Evolutionary conservation across 148 eudicot genomes (phyloP).

Genomic region (Nepenthes gracilis): DNA sequence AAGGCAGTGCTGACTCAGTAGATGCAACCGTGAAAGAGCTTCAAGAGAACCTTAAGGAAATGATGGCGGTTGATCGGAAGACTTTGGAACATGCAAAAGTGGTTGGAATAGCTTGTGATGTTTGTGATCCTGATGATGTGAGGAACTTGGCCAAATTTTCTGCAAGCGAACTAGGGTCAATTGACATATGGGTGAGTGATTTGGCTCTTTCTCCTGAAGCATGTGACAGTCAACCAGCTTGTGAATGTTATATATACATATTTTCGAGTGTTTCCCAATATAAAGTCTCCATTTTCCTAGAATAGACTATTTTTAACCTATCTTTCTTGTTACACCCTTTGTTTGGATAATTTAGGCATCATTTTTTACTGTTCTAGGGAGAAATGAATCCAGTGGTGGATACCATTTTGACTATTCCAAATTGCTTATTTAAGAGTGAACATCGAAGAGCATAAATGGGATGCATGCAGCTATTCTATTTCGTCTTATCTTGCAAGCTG

Average conservation of each 20-base stretch:
- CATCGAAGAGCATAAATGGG: too few relatives aligned
- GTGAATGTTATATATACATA: neutral
- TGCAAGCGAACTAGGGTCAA: constrained; percentile 62
- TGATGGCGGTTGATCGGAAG: constrained; percentile 29
- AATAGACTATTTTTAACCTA: too few relatives aligned
- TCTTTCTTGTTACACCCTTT: too few relatives aligned
- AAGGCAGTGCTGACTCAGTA: constrained; percentile 73
- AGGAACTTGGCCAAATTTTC: constrained; percentile 61
- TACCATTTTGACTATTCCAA: too few relatives aligned
- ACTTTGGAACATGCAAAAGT: constrained; percentile 63
- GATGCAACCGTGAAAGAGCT: constrained; percentile 77
- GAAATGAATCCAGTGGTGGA: too few relatives aligned
- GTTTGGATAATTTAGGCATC: too few relatives aligned
- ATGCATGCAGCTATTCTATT: too few relatives aligned
- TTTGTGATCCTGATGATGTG: constrained; percentile 78
- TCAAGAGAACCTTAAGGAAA: constrained; percentile 61
- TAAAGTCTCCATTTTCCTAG: too few relatives aligned
- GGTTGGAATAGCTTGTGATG: constrained; percentile 84
- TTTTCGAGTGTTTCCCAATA: too few relatives aligned
- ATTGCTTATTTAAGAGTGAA: too few relatives aligned
- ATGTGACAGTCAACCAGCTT: neutral
- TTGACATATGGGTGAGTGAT: constrained; percentile 88
- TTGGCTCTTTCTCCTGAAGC: constrained; percentile 1
- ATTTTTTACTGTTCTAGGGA: too few relatives aligned
- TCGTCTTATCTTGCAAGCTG: too few relatives aligned